phyloP scores from a whole-genome alignment of 2,329 filamentous ascomycete species.

The Monosporascus cannonballus region DNA sequence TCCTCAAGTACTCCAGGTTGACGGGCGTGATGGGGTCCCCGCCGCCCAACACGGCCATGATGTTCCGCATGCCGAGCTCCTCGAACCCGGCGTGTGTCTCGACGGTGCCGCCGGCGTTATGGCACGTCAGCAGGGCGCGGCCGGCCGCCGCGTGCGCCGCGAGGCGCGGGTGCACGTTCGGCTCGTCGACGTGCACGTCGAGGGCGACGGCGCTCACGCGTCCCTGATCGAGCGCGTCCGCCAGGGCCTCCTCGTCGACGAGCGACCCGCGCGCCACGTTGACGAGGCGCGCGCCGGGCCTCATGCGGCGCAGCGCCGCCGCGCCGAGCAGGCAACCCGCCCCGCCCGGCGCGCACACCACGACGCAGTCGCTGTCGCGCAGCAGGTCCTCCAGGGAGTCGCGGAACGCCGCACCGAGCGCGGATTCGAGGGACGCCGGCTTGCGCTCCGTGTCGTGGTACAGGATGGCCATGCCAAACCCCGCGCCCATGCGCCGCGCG shows the following conservation, averaged over 20 bases:
- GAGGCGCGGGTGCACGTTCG: constrained; percentile 43
- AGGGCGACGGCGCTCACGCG: constrained; percentile 48
- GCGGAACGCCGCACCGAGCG: constrained; percentile 43
- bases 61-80: constrained; percentile 60
- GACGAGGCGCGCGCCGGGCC: constrained; percentile 51
- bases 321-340: constrained; percentile 41
- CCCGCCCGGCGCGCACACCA: constrained; percentile 53
- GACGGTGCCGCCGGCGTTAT: constrained; percentile 61
- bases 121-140: constrained; percentile 53
- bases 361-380: constrained; percentile 48
- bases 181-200: constrained; percentile 60
- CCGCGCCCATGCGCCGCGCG: constrained; percentile 48
- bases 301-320: constrained; percentile 43
- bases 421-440: constrained; percentile 32
- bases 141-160: constrained; percentile 32
- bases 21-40: constrained; percentile 53
- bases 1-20: constrained; percentile 44
- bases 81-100: constrained; percentile 64
- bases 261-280: constrained; percentile 61
- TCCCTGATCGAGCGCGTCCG: constrained; percentile 49
- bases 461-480: constrained; percentile 61
- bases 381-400: constrained; percentile 46
- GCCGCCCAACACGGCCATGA: constrained; percentile 51
- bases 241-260: constrained; percentile 59
- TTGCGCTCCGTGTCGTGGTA: constrained; percentile 56